A percentile compares a stretch with the other conserved stretches of the same genome.
These are phyloP conservation scores for Fusarium aywerte DNA, from an alignment of 2,329 filamentous ascomycete species.

Conservation along the genomic window DNA sequence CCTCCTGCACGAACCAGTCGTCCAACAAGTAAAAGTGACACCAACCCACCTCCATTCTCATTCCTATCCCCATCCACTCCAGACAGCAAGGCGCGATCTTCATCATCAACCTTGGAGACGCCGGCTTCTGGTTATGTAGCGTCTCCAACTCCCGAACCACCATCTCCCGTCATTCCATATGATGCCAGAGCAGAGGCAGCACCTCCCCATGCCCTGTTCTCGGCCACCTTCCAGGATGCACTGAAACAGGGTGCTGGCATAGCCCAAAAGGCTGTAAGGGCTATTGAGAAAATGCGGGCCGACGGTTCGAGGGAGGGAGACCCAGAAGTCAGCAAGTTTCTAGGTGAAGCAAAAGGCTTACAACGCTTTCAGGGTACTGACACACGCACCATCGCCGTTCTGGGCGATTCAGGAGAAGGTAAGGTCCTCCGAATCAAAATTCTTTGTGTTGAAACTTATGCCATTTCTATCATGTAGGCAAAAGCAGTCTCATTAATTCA, in stretches of 20 bases:
- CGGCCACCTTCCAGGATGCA: not conserved
- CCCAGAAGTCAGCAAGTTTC: not conserved
- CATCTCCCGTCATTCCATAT: not conserved
- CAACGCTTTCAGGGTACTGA: constrained; percentile 15
- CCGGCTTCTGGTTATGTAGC: not conserved
- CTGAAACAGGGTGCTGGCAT: not conserved
- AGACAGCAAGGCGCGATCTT: not conserved
- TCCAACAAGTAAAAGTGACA: not conserved
- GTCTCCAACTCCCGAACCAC: not conserved
- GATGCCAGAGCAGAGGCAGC: constrained; percentile 1
- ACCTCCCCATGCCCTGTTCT: constrained; percentile 11
- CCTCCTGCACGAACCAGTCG: not conserved
- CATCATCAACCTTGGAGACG: not conserved
- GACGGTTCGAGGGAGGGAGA: not conserved
- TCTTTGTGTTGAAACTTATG: not conserved
- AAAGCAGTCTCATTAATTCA: constrained; percentile 52
- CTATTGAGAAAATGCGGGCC: constrained; percentile 3
- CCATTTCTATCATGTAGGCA: constrained; percentile 16
- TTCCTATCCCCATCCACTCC: not conserved
- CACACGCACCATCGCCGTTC: constrained; percentile 21
- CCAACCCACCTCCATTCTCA: not conserved
- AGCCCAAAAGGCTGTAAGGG: not conserved
- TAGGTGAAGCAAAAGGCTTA: constrained; percentile 3
- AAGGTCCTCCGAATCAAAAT: not conserved
- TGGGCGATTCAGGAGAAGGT: constrained; percentile 29